Evolutionary conservation across 2,329 filamentous ascomycete species (phyloP).

Genomic region (Sclerotinia subarctica): DNA sequence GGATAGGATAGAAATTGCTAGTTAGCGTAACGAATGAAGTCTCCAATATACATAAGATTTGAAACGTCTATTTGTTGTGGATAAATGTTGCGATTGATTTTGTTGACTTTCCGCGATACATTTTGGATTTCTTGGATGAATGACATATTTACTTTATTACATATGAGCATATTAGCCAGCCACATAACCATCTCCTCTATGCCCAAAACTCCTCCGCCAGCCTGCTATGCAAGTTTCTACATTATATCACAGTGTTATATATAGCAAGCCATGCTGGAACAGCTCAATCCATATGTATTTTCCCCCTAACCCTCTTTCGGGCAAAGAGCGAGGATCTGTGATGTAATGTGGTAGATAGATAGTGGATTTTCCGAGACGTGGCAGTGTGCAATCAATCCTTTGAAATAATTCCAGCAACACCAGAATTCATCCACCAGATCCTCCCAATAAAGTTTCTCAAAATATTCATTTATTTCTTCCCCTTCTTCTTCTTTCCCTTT

Average conservation of each 20-base stretch:
- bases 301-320: background rate
- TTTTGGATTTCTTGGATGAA: background rate
- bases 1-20: conserved; percentile 18
- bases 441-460: background rate
- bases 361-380: too few relatives aligned
- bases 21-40: conserved; percentile 23
- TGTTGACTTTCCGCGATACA: background rate
- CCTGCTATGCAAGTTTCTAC: conserved; percentile 15
- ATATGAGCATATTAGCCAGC: background rate
- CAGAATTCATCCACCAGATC: too few relatives aligned
- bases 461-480: conserved; percentile 54
- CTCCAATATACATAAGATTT: background rate
- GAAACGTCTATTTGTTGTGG: background rate
- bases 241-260: background rate
- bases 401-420: too few relatives aligned
- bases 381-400: too few relatives aligned
- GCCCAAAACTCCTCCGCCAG: background rate
- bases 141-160: background rate
- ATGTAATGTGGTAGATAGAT: background rate
- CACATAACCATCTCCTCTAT: background rate
- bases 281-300: background rate
- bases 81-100: background rate
- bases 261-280: background rate
- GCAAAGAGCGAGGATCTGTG: background rate
- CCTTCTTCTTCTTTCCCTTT: conserved; percentile 69